Conservation (phyloP, 2,329 filamentous ascomycete genomes). For the Ceratocystis eucalypticola region DNA sequence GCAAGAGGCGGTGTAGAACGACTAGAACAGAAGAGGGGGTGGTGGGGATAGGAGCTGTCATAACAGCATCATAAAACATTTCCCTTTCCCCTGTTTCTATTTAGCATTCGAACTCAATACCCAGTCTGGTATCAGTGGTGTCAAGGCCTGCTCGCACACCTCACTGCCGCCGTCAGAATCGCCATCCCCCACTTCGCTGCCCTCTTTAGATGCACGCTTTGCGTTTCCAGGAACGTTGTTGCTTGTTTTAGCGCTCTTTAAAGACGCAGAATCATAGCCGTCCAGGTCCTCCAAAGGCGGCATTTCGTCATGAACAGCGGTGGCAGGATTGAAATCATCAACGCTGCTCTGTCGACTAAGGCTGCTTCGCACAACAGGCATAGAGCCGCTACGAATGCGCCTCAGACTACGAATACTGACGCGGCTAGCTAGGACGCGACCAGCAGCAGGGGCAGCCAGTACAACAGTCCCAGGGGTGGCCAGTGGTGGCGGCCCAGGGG, state of each 20-base stretch:
- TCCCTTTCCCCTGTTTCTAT: slow-evolving; percentile 27
- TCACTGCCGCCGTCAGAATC: slow-evolving; percentile 13
- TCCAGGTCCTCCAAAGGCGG: not conserved
- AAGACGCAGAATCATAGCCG: slow-evolving; percentile 6
- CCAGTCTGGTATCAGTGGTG: slow-evolving; percentile 49
- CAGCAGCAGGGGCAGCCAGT: slow-evolving; percentile 54
- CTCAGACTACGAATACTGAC: slow-evolving; percentile 40
- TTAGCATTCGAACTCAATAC: slow-evolving; percentile 38
- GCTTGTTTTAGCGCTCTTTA: slow-evolving; percentile 17
- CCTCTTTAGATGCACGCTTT: slow-evolving; percentile 19
- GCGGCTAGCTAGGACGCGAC: slow-evolving; percentile 29
- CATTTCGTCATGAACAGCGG: not conserved
- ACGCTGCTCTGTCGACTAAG: slow-evolving; percentile 38
- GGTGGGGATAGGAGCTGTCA: not conserved
- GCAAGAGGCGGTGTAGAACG: not conserved
- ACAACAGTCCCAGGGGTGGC: slow-evolving; percentile 58
- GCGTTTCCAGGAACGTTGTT: slow-evolving; percentile 21
- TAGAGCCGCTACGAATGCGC: slow-evolving; percentile 43
- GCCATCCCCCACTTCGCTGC: slow-evolving; percentile 19
- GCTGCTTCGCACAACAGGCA: slow-evolving; percentile 34
- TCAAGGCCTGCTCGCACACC: slow-evolving; percentile 35
- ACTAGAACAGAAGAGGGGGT: not conserved
- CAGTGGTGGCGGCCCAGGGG: slow-evolving; percentile 50
- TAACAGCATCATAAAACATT: slow-evolving; percentile 4
- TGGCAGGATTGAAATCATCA: slow-evolving; percentile 31